A percentile compares a stretch with the other conserved stretches of the same genome.
These are phyloP conservation scores for Amphichorda felina DNA, from an alignment of 2,329 filamentous ascomycete species.

Conservation along the genomic window DNA sequence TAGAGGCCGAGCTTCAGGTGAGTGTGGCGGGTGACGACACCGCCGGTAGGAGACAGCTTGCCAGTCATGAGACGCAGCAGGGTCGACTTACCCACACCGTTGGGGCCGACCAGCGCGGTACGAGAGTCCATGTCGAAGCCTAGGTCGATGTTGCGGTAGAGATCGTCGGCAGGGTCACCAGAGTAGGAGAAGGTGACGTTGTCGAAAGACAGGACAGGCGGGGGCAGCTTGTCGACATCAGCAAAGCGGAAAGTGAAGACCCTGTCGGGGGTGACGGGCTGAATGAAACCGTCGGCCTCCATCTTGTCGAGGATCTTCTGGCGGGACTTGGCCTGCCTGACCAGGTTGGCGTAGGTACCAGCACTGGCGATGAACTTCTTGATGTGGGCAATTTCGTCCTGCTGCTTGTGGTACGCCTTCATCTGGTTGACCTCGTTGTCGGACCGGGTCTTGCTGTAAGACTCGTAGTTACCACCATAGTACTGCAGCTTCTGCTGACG, in stretches of 20 bases:
- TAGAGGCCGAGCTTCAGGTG: constrained; percentile 98
- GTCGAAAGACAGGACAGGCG: constrained; percentile 91
- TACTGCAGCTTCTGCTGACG: constrained; percentile 77
- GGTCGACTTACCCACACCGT: constrained; percentile 98
- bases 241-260: constrained; percentile 98
- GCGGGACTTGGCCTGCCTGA: constrained; percentile 95
- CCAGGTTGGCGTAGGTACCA: constrained; percentile 99
- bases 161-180: constrained; percentile 74
- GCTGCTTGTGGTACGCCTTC: constrained; percentile 98
- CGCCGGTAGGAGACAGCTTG: constrained; percentile 75
- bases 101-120: constrained; percentile 91
- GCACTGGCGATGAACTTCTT: constrained; percentile 99
- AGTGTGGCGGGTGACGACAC: constrained; percentile 80
- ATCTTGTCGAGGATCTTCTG: constrained; percentile 99
- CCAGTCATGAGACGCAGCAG: constrained; percentile 93
- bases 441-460: constrained; percentile 83
- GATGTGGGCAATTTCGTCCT: constrained; percentile 98
- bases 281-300: constrained; percentile 98
- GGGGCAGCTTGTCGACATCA: constrained; percentile 97
- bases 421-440: constrained; percentile 97
- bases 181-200: constrained; percentile 98
- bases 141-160: constrained; percentile 94
- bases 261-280: constrained; percentile 72
- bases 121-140: constrained; percentile 99
- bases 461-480: constrained; percentile 99